Evolutionary conservation across 1,284 basidiomycete species (phyloP).

Genomic region (Farysia itapuensis): DNA sequence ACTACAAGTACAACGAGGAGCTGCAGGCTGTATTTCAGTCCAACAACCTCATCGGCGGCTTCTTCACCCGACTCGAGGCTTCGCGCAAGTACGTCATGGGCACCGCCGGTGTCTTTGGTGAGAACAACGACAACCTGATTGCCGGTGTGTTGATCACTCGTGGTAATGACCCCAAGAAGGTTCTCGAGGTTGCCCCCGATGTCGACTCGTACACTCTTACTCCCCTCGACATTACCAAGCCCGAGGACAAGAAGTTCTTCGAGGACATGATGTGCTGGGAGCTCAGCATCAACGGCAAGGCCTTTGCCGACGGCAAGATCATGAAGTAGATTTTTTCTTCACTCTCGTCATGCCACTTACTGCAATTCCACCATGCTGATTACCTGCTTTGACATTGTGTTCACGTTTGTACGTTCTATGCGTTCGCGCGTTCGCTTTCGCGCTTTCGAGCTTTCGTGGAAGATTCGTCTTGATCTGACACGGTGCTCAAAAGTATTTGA

Average conservation of each 20-base stretch:
- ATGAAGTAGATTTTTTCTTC: constrained; percentile 45
- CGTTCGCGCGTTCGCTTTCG: too few species aligned
- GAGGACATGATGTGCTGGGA: constrained; percentile 60
- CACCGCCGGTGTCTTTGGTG: constrained; percentile 85
- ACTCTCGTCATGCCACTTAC: background rate
- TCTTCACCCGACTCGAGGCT: constrained; percentile 80
- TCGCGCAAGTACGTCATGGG: constrained; percentile 72
- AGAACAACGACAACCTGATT: constrained; percentile 67
- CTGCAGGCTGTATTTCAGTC: constrained; percentile 70
- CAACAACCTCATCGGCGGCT: constrained; percentile 75
- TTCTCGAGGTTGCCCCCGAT: constrained; percentile 72
- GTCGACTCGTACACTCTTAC: constrained; percentile 84
- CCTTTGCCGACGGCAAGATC: constrained; percentile 55
- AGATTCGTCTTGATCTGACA: too few species aligned
- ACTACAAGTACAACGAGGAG: constrained; percentile 97
- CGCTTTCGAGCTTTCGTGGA: too few species aligned
- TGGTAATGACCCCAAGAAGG: constrained; percentile 65
- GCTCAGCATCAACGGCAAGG: constrained; percentile 46
- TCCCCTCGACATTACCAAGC: constrained; percentile 61
- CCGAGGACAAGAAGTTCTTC: constrained; percentile 60
- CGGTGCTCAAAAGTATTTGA: too few species aligned
- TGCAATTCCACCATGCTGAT: too few species aligned
- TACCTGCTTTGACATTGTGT: too few species aligned
- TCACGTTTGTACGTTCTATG: too few species aligned
- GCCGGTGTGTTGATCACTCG: constrained; percentile 77